Percentiles rank a stretch among this genome's conserved stretches.
These are phyloP conservation scores for Ceraceosorus guamensis DNA, from an alignment of 1,284 basidiomycete species.

Conservation along the genomic window DNA sequence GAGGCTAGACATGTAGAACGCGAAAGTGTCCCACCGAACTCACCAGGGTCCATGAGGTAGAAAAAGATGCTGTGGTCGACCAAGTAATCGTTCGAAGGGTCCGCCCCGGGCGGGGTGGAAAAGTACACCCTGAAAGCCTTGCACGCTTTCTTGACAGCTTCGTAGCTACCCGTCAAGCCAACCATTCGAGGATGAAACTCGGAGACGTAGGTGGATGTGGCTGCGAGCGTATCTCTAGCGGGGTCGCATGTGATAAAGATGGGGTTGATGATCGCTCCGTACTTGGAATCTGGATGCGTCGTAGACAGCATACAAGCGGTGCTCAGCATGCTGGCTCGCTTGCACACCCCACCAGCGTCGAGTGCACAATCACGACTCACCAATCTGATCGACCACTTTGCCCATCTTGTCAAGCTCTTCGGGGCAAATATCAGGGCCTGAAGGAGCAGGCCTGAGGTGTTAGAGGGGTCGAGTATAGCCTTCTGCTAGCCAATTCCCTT, in stretches of 20 bases:
- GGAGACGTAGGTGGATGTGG: constrained; percentile 54
- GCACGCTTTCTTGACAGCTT: constrained; percentile 77
- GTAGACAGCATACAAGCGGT: no score
- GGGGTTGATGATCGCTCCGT: constrained; percentile 53
- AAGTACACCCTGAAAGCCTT: constrained; percentile 97
- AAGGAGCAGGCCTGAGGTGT: constrained; percentile 74
- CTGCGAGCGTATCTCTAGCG: constrained; percentile 69
- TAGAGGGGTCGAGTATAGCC: no score
- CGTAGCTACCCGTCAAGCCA: constrained; percentile 79
- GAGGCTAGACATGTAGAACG: neutral
- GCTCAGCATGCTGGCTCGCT: no score
- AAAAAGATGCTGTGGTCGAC: constrained; percentile 77
- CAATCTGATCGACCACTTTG: constrained; percentile 66
- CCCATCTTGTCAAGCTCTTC: constrained; percentile 96
- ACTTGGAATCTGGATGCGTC: constrained; percentile 7
- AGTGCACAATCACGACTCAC: constrained; percentile 58
- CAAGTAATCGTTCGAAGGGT: constrained; percentile 76
- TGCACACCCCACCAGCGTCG: no score
- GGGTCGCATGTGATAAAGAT: constrained; percentile 96
- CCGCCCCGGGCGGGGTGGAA: constrained; percentile 72
- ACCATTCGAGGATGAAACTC: constrained; percentile 80
- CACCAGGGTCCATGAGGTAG: constrained; percentile 87
- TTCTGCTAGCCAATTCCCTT: constrained; percentile 63
- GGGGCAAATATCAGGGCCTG: constrained; percentile 89
- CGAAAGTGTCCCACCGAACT: neutral